These are phyloP conservation scores for Cystobasidium tubakii DNA, from an alignment of 768 basidiomycete species.

Conservation along the genomic window DNA sequence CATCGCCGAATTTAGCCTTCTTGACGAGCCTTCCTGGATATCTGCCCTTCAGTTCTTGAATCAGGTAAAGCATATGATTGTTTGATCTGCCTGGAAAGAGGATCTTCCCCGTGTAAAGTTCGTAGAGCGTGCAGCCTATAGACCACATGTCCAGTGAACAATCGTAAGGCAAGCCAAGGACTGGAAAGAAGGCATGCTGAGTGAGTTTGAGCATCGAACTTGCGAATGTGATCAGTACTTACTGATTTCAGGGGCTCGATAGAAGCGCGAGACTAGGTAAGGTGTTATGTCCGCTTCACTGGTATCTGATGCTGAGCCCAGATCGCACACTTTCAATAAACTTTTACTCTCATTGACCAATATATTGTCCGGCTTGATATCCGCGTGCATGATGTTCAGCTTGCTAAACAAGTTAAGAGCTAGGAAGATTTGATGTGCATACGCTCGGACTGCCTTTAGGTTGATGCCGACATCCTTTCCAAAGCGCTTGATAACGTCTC, in stretches of 20 bases:
- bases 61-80: conserved; percentile 92
- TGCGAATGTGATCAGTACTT: conserved; percentile 46
- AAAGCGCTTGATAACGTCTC: conserved; percentile 94
- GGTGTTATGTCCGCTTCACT: conserved; percentile 96
- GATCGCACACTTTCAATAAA: conserved; percentile 84
- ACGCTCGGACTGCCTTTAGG: conserved; percentile 95
- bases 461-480: conserved; percentile 97
- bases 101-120: conserved; percentile 83
- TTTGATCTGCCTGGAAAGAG: conserved; percentile 94
- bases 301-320: conserved; percentile 93
- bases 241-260: conserved; percentile 99
- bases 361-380: conserved; percentile 98
- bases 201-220: neutral
- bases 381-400: conserved; percentile 91
- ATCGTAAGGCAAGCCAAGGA: conserved; percentile 92
- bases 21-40: conserved; percentile 92
- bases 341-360: conserved; percentile 92
- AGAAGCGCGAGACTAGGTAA: conserved; percentile 93
- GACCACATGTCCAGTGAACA: conserved; percentile 93
- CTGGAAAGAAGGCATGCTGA: conserved; percentile 52
- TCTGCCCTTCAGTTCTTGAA: conserved; percentile 96
- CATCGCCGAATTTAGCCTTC: conserved; percentile 80
- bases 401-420: conserved; percentile 77
- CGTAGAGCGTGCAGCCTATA: conserved; percentile 81
- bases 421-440: conserved; percentile 91